Evolutionary conservation across 2,329 filamentous ascomycete genomes (phyloP), one percentile per base, ranked within the genome.

Genomic region (Cucurbitaria berberidis): DNA sequence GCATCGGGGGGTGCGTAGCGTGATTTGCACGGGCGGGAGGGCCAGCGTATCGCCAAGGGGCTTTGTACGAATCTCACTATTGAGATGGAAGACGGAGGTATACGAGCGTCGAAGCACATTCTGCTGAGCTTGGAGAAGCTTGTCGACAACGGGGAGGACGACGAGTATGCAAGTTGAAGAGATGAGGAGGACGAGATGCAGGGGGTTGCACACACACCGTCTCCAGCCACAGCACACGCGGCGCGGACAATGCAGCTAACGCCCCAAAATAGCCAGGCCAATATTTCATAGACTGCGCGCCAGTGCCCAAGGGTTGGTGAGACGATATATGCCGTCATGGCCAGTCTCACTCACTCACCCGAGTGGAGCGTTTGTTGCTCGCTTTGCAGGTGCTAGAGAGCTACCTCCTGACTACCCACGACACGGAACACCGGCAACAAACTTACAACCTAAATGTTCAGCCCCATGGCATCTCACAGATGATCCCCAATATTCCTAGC

Each of bases 181-280:
- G 45, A 36, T 30, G 50, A 36, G 44, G 35, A 32, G 45, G 44
- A 16, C 27, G 26, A 40, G 27, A 39, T 36, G 45, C 36, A 41
- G 38, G 46, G 46, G 46, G n/a, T 26, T 10, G n/a, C n/a, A n/a
- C n/a, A n/a, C n/a, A n/a, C n/a, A n/a, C n/a, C n/a, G 18, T 26
- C 45, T 53, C 49, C 53, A 56, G 49, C 53, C 53, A 55, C 53
- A 50, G 30, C 30, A 49, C 22, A 35, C 44, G 30, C 38, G 27
- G 30, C 47, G 30, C 47, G 30, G 40, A 38, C 41, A 27, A 51
- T 34, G 40, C 48, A 43, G 9, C 47, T 19, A 44, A 34, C 39
- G 41, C 40, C n/a, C 19, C 40, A 53, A 56, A 56, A 56, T 56
- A 53, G 53, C 32, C 48, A 39, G 19, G 35, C 19, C 41, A 51